Evolutionary conservation across 495 filamentous ascomycete genomes (phyloP).

Genomic region (Aspergillus homomorphus): DNA sequence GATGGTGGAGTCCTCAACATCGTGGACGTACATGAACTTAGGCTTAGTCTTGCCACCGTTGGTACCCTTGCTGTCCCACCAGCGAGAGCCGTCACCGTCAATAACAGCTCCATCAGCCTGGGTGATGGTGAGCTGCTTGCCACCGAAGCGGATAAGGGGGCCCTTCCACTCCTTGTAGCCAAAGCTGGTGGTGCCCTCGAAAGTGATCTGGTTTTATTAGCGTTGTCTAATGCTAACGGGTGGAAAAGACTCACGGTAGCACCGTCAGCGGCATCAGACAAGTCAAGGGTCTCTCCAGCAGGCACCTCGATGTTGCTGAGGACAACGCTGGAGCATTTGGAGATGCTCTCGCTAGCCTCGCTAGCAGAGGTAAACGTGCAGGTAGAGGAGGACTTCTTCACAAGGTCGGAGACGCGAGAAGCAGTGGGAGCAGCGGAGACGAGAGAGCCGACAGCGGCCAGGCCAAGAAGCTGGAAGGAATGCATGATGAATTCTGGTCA

Average conservation of each 20-base stretch:
- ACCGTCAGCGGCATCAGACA: slow-evolving; percentile 43
- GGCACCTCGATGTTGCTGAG: slow-evolving; percentile 49
- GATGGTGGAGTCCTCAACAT: slow-evolving; percentile 42
- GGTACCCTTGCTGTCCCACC: slow-evolving; percentile 53
- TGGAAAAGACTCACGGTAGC: slow-evolving; percentile 31
- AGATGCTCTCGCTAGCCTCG: slow-evolving; percentile 41
- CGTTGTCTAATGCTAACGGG: background rate
- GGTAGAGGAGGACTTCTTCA: slow-evolving; percentile 31
- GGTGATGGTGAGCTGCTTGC: slow-evolving; percentile 42
- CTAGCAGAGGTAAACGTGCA: slow-evolving; percentile 51
- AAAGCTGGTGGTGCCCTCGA: slow-evolving; percentile 51
- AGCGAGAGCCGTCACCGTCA: slow-evolving; percentile 45
- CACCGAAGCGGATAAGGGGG: slow-evolving; percentile 47
- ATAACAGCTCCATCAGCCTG: slow-evolving; percentile 39
- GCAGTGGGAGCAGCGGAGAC: slow-evolving; percentile 28
- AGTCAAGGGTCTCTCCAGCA: slow-evolving; percentile 50
- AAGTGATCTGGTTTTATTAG: slow-evolving; percentile 38
- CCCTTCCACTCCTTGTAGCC: slow-evolving; percentile 54
- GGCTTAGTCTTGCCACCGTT: slow-evolving; percentile 58
- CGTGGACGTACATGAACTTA: slow-evolving; percentile 56
- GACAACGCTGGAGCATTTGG: slow-evolving; percentile 50
- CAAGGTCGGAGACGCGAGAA: slow-evolving; percentile 23
- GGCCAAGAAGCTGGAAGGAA: slow-evolving; percentile 20
- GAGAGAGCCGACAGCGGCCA: slow-evolving; percentile 24
- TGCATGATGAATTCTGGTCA: slow-evolving; percentile 25